Percentiles rank a stretch among this genome's conserved stretches.
These are phyloP conservation scores for Groenewaldozyma salmanticensis DNA, from an alignment of 805 yeast species.

Conservation along the genomic window DNA sequence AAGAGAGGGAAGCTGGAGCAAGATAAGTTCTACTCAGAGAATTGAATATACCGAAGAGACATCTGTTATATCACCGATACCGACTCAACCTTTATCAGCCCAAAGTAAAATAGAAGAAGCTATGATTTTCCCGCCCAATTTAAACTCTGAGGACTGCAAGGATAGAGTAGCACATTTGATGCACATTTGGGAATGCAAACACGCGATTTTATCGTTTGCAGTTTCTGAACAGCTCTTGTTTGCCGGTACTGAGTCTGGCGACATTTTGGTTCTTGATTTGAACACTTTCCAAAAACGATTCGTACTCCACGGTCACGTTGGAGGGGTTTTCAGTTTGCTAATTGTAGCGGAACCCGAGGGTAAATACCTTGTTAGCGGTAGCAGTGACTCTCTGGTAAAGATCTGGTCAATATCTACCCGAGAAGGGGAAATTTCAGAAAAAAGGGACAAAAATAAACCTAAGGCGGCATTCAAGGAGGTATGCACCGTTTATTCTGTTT, in stretches of 20 bases:
- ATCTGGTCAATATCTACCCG: conserved; percentile 79
- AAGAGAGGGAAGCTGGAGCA: no score
- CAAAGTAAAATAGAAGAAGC: not conserved
- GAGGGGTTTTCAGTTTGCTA: conserved; percentile 62
- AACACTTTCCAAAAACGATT: conserved; percentile 48
- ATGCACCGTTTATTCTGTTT: conserved; percentile 69
- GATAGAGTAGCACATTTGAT: conserved; percentile 27
- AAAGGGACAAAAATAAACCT: no score
- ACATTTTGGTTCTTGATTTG: conserved; percentile 61
- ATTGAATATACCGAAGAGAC: no score
- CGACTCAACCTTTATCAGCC: not conserved
- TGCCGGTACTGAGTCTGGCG: conserved; percentile 88
- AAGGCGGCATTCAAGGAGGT: conserved; percentile 24
- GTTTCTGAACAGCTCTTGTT: conserved; percentile 34
- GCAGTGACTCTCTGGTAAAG: conserved; percentile 81
- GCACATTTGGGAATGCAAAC: conserved; percentile 70
- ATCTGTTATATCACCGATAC: no score
- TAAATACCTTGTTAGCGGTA: conserved; percentile 63
- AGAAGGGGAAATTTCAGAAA: no score
- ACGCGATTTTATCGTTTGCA: conserved; percentile 58
- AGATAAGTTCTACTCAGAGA: no score
- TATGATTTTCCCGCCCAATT: no score
- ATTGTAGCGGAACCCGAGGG: conserved; percentile 34
- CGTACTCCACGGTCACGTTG: conserved; percentile 51
- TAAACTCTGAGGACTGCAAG: no score